Base-by-base conservation (phyloP, 805 yeast genomes). In the Blastobotrys terrestris region DNA sequence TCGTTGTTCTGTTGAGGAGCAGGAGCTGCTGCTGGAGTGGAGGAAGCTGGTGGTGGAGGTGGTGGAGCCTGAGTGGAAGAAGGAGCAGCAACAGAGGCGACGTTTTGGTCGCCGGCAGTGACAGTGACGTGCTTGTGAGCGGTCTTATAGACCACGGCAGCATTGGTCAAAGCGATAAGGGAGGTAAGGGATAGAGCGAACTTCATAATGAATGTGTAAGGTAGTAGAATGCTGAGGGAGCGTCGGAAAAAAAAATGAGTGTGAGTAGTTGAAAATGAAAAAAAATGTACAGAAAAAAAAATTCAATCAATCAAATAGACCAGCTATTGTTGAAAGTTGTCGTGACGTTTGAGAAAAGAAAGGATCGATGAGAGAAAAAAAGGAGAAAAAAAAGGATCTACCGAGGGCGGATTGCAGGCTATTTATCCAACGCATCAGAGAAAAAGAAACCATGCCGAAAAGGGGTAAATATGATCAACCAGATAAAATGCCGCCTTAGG, bases 171-270 rank as follows among this genome's bases (percentile, higher is more conserved):
- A n/a, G 60, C 51, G 20, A 15, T 22, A 16, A 45, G n/a, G 18
- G 57, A 42, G 16, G 63, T 61, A 31, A 59, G 48, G 19, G 56
- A 35, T 26, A 53, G 44, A 21, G 59, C 52, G 53, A 52, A 56
- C 51, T 54, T 54, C 60, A 58, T 58, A 18, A 31, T 19, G 48
- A 26, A 11, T 11, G 35, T 5, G 11, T 26, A 26, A 6, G 35
- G 35, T 26, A n/a, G n/a, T 8, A 16, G 14, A 31, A 26, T 35
- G 42, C 21, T 13, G 48, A 44, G 18, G 20, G 48, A 41, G 51
- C 26, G 40, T 15, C 31, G 19, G 46, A 13, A 35, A 11, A 11
- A 6, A 6, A 26, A 26, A 26, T 26, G 35, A 26, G 8, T 18
- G 31, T 15, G 52, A 15, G 11, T 19, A 14, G n/a, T 31, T 21